These are phyloP conservation scores for Kluyveromyces starmeri DNA, from an alignment of 805 yeast species.

Conservation along the genomic window DNA sequence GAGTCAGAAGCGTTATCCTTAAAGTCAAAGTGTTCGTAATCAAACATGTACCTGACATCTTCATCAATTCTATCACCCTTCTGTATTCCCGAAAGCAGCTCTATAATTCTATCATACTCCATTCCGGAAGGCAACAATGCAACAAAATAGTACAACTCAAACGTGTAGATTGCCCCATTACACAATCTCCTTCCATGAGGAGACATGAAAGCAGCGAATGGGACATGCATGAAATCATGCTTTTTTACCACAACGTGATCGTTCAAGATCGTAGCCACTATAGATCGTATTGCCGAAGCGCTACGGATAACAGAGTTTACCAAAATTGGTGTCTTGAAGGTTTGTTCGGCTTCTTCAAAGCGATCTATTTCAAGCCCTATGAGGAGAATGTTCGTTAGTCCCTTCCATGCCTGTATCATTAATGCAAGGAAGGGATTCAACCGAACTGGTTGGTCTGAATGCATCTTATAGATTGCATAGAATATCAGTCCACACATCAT, in stretches of 20 bases:
- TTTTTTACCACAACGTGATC: constrained; percentile 33
- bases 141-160: constrained; percentile 49
- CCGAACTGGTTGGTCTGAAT: constrained; percentile 26
- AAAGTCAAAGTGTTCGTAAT: constrained; percentile 41
- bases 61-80: constrained; percentile 61
- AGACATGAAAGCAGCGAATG: constrained; percentile 51
- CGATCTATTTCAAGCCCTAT: constrained; percentile 55
- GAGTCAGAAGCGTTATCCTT: constrained; percentile 29
- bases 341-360: constrained; percentile 35
- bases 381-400: constrained; percentile 48
- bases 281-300: constrained; percentile 51
- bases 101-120: constrained; percentile 42
- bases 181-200: constrained; percentile 58
- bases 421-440: constrained; percentile 55
- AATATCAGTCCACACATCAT: constrained; percentile 36
- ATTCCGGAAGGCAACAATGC: constrained; percentile 43
- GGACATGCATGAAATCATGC: constrained; percentile 53
- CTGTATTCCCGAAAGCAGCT: constrained; percentile 45
- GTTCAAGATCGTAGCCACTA: constrained; percentile 53
- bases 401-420: constrained; percentile 57
- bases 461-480: constrained; percentile 37
- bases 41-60: constrained; percentile 54
- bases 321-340: constrained; percentile 35
- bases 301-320: constrained; percentile 50
- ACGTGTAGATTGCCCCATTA: constrained; percentile 51